Evolutionary conservation across 352 stramenopile species (phyloP).

Genomic region (Phytopythium kandeliae): DNA sequence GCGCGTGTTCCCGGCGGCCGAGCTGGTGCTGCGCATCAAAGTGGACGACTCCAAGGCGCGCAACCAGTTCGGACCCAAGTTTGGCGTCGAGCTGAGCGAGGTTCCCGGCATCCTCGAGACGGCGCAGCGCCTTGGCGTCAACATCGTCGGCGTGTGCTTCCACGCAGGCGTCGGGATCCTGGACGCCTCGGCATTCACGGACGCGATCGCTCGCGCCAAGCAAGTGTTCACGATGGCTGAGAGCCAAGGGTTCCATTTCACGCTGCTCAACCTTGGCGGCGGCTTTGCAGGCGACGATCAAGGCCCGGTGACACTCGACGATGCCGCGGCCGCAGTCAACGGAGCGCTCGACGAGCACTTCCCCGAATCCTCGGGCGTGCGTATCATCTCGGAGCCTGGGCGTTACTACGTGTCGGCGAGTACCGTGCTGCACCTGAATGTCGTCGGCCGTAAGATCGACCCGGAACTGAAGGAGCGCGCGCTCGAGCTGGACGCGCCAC

Average conservation of each 20-base stretch:
- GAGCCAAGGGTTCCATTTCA: constrained; percentile 49
- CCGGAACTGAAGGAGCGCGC: constrained; percentile 16
- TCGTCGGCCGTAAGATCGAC: constrained; percentile 53
- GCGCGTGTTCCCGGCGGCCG: constrained; percentile 28
- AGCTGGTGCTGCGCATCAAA: constrained; percentile 68
- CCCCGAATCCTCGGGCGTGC: constrained; percentile 29
- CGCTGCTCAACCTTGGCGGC: constrained; percentile 83
- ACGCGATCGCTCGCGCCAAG: constrained; percentile 66
- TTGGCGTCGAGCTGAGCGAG: constrained; percentile 54
- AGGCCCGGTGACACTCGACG: constrained; percentile 38
- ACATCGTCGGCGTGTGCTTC: constrained; percentile 83
- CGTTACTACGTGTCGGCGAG: constrained; percentile 79
- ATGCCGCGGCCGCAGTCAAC: constrained; percentile 33
- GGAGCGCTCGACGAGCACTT: constrained; percentile 39
- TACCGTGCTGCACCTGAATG: constrained; percentile 66
- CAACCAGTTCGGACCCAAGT: constrained; percentile 82
- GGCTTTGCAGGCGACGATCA: constrained; percentile 68
- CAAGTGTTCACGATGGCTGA: constrained; percentile 63
- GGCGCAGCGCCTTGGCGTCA: constrained; percentile 49
- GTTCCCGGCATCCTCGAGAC: constrained; percentile 53
- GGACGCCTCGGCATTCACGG: constrained; percentile 58
- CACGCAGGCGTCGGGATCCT: constrained; percentile 85
- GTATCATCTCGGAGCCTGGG: constrained; percentile 87
- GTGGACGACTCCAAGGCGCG: constrained; percentile 83
- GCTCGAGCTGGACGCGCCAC: constrained; percentile 1